Evolutionary conservation across 352 stramenopile species (phyloP).

Genomic region (Pythium brachiatum): DNA sequence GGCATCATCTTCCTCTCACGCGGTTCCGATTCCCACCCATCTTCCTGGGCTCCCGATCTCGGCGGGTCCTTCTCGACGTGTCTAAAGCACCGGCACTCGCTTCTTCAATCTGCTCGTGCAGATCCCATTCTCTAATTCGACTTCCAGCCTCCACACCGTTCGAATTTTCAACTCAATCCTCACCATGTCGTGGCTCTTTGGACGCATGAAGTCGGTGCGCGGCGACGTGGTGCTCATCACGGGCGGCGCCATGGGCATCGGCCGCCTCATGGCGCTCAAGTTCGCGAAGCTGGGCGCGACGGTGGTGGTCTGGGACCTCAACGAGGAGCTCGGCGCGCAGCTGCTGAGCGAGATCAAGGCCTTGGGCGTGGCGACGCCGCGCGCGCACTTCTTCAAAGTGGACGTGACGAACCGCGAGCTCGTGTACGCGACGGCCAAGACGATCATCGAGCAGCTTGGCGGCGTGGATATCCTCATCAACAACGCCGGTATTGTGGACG

Average conservation of each 20-base stretch:
- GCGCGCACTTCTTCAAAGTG: slow-evolving; percentile 29
- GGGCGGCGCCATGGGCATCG: slow-evolving; percentile 33
- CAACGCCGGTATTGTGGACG: slow-evolving; percentile 50
- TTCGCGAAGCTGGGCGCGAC: slow-evolving; percentile 37
- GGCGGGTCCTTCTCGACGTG: neutral
- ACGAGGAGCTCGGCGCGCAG: slow-evolving; percentile 26
- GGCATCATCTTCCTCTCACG: slow-evolving; percentile 4
- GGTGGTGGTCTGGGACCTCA: slow-evolving; percentile 43
- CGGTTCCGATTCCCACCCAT: neutral
- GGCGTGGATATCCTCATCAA: slow-evolving; percentile 49
- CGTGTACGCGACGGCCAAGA: slow-evolving; percentile 26
- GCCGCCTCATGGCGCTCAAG: slow-evolving; percentile 35
- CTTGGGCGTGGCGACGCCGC: slow-evolving; percentile 14
- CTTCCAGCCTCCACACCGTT: neutral
- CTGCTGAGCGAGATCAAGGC: slow-evolving; percentile 36
- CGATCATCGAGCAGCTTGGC: slow-evolving; percentile 26
- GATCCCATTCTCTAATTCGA: neutral
- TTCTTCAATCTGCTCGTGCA: too few relatives aligned
- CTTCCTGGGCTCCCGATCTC: neutral
- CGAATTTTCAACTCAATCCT: neutral
- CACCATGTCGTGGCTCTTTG: slow-evolving; percentile 22
- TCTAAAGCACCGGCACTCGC: too few relatives aligned
- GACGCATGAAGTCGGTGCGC: slow-evolving; percentile 18
- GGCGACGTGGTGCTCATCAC: slow-evolving; percentile 33
- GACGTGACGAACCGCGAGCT: slow-evolving; percentile 36